These are phyloP conservation scores for Fusarium pseudonygamai DNA, from an alignment of 2,329 filamentous ascomycete species.

Conservation along the genomic window DNA sequence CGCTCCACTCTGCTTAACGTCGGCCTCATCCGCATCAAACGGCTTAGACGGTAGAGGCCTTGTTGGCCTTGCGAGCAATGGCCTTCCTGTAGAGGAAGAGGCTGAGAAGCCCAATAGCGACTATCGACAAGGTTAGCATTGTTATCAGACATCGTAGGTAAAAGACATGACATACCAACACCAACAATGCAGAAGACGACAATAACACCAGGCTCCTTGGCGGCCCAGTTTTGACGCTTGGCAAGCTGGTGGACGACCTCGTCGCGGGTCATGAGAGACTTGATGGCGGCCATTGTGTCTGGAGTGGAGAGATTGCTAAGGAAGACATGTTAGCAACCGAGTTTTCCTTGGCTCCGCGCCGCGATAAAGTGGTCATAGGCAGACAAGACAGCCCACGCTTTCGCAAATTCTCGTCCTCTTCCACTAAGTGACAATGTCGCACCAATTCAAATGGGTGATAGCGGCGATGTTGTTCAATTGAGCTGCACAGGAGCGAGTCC, in stretches of 20 bases:
- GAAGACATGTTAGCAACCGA: slow-evolving; percentile 7
- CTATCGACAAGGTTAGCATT: slow-evolving; percentile 39
- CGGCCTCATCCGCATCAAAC: slow-evolving; percentile 15
- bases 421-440: slow-evolving; percentile 17
- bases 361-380: neutral
- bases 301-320: slow-evolving; percentile 43
- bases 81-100: slow-evolving; percentile 48
- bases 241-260: slow-evolving; percentile 50
- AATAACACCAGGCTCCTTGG: slow-evolving; percentile 52
- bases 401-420: neutral
- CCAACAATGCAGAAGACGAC: slow-evolving; percentile 57
- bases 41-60: slow-evolving; percentile 42
- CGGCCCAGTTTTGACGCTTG: slow-evolving; percentile 55
- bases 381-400: neutral
- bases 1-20: slow-evolving; percentile 36
- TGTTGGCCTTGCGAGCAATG: slow-evolving; percentile 47
- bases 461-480: slow-evolving; percentile 17
- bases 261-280: slow-evolving; percentile 51
- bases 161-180: slow-evolving; percentile 46
- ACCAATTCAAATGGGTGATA: slow-evolving; percentile 11
- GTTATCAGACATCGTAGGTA: neutral
- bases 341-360: neutral
- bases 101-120: slow-evolving; percentile 46
- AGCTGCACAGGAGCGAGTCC: slow-evolving; percentile 2
- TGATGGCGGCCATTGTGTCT: slow-evolving; percentile 55